A percentile compares a stretch with the other conserved stretches of the same genome.
phyloP scores from a whole-genome alignment of 345 rosid genomes.

The Balakata baccata region DNA sequence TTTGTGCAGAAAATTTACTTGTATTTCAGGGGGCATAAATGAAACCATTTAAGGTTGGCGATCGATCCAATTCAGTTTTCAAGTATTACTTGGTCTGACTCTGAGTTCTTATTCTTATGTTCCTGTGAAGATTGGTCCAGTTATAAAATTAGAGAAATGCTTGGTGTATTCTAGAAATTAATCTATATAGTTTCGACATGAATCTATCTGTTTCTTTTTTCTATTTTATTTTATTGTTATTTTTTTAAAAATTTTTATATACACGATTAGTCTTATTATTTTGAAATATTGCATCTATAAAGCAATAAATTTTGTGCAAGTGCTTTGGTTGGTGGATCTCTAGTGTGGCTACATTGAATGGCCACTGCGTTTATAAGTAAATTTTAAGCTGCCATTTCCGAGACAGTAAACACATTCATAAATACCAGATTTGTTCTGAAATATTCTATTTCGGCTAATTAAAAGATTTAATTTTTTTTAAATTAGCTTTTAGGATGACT shows the following conservation, averaged over 20 bases:
- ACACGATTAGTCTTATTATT: not conserved
- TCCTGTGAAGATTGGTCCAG: not conserved
- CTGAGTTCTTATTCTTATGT: conserved; percentile 1
- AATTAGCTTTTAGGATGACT: no score
- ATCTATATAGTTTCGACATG: not conserved
- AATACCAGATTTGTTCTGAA: no score
- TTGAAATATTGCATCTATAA: conserved; percentile 1
- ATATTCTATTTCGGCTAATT: no score
- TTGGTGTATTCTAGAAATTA: conserved; percentile 2
- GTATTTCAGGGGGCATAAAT: conserved; percentile 79
- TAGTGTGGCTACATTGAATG: not conserved
- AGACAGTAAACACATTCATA: no score
- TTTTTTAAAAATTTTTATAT: no score
- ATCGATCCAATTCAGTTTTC: not conserved
- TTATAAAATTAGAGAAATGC: not conserved
- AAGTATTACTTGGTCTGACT: not conserved
- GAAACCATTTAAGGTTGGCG: conserved; percentile 20
- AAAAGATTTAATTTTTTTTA: no score
- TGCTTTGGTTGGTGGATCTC: not conserved
- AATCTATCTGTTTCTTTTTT: not conserved
- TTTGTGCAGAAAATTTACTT: conserved; percentile 73
- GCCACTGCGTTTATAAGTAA: no score
- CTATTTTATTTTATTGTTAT: not conserved
- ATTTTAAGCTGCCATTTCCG: no score
- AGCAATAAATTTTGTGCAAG: not conserved